These are phyloP conservation scores for Breviolum minutum DNA, from an alignment of 73 alveolate species.

Conservation along the genomic window DNA sequence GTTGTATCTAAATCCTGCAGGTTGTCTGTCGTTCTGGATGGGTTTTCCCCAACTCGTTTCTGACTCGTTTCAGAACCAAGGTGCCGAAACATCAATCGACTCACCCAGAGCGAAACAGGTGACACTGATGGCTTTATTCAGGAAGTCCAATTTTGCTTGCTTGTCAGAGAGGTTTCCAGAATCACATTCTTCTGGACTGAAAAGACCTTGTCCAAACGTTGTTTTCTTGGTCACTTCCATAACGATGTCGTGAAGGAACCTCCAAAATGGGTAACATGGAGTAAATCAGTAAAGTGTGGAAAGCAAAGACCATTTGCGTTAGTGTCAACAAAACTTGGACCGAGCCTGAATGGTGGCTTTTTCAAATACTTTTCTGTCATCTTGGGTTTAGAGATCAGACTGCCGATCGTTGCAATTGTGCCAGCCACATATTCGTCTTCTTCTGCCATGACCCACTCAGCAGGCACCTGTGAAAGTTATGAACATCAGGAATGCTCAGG, in stretches of 20 bases:
- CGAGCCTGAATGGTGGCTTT: constrained; percentile 96
- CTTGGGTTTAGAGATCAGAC: constrained; percentile 95
- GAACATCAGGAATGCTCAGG: no score
- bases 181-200: constrained; percentile 96
- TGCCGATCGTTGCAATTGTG: constrained; percentile 70
- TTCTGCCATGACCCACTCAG: background rate
- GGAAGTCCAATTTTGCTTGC: constrained; percentile 96
- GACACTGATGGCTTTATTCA: constrained; percentile 96
- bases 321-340: background rate
- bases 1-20: background rate
- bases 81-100: constrained; percentile 96
- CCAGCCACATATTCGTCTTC: constrained; percentile 73
- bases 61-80: background rate
- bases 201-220: constrained; percentile 96
- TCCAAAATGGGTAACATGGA: background rate
- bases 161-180: constrained; percentile 96
- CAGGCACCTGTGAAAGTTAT: background rate
- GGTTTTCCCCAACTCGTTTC: no score
- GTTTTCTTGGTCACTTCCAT: constrained; percentile 96
- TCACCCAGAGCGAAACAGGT: constrained; percentile 96
- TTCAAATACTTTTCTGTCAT: constrained; percentile 96
- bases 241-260: constrained; percentile 96
- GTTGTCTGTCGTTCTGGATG: background rate
- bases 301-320: background rate
- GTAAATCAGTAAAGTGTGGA: background rate